Conservation (phyloP, 179 eudicot species). For the Vitellaria paradoxa region DNA sequence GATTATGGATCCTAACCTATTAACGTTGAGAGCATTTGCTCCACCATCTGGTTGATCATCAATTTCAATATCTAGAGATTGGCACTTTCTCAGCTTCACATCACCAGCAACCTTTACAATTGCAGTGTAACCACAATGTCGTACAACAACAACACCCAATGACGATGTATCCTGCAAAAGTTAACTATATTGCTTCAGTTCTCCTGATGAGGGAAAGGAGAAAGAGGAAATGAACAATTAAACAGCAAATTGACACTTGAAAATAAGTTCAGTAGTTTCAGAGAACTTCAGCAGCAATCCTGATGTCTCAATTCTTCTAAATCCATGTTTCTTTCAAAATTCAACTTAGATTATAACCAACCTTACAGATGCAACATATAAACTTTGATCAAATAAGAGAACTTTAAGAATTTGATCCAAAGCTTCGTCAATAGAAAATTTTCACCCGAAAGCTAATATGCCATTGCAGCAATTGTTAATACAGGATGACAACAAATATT, state of each 20-base stretch:
- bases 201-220: constrained; percentile 8
- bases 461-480: neutral
- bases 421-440: neutral
- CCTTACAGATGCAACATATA: neutral
- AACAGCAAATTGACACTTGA: neutral
- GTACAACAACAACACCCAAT: constrained; percentile 64
- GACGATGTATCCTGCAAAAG: constrained; percentile 74
- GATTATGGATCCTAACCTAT: constrained; percentile 48
- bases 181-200: constrained; percentile 16
- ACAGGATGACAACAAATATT: neutral
- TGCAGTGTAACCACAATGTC: constrained; percentile 82
- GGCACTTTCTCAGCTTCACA: constrained; percentile 48
- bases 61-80: constrained; percentile 54
- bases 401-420: neutral
- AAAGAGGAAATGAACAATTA: neutral
- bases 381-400: neutral
- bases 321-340: neutral
- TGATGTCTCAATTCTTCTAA: neutral
- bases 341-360: neutral
- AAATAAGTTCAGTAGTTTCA: neutral
- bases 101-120: constrained; percentile 73
- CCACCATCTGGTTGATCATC: constrained; percentile 98
- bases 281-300: neutral
- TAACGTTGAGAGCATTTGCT: constrained; percentile 87
- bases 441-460: neutral